These are phyloP conservation scores for Vitis hybrid DNA, from an alignment of 177 flowering plant genomes.

Conservation along the genomic window DNA sequence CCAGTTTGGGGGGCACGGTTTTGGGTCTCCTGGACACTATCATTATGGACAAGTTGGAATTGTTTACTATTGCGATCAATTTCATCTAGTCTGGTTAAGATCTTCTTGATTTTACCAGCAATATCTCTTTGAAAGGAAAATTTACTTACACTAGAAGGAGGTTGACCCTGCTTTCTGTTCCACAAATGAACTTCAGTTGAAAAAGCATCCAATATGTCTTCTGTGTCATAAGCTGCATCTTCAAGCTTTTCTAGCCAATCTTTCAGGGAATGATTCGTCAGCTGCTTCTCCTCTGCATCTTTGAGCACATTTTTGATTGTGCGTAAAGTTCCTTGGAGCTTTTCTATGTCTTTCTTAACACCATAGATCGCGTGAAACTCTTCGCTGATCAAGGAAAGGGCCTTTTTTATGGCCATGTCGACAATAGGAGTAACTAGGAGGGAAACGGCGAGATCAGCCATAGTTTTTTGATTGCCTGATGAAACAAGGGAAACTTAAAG, in stretches of 20 bases:
- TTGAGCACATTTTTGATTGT: neutral
- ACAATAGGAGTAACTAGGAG: neutral
- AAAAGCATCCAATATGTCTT: slow-evolving; percentile 1
- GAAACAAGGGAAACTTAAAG: too few species aligned
- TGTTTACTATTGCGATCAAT: neutral
- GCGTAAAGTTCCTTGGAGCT: neutral
- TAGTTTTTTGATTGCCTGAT: too few species aligned
- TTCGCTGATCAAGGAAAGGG: neutral
- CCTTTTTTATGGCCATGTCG: neutral
- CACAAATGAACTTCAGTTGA: neutral
- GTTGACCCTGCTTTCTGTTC: neutral
- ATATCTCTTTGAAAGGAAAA: neutral
- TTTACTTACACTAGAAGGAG: neutral
- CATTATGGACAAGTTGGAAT: neutral
- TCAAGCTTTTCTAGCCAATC: slow-evolving; percentile 9
- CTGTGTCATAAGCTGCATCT: slow-evolving; percentile 7
- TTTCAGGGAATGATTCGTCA: neutral
- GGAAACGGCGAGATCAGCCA: neutral
- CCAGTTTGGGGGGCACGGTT: neutral
- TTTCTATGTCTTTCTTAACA: neutral
- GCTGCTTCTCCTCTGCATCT: slow-evolving; percentile 11
- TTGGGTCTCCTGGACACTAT: neutral
- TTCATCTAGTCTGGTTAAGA: neutral
- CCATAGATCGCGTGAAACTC: neutral
- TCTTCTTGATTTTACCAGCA: slow-evolving; percentile 2